Conservation (phyloP, 2,329 filamentous ascomycete species). For the Epichloe sibirici region DNA sequence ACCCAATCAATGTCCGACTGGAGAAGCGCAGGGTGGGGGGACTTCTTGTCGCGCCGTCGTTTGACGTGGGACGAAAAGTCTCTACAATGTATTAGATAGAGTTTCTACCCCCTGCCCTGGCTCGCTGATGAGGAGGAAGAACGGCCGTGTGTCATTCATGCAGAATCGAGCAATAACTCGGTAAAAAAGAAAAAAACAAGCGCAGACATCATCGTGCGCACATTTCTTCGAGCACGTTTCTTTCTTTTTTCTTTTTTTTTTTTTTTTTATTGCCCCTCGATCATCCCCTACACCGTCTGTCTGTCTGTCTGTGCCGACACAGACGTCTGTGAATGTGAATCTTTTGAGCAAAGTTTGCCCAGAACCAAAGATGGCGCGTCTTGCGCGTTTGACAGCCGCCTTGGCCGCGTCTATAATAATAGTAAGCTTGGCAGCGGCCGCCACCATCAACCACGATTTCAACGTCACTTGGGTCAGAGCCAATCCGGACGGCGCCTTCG, state of each 20-base stretch:
- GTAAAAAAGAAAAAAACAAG: too few relatives aligned
- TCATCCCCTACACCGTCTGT: background rate
- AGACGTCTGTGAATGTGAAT: too few relatives aligned
- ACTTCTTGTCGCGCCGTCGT: background rate
- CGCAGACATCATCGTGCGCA: too few relatives aligned
- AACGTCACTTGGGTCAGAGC: slow-evolving; percentile 59
- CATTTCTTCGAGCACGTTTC: too few relatives aligned
- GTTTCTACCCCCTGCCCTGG: too few relatives aligned
- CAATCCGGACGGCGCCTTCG: slow-evolving; percentile 56
- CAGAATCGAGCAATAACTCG: too few relatives aligned
- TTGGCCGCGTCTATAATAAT: slow-evolving; percentile 7
- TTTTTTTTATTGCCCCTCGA: background rate
- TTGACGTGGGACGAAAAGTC: background rate
- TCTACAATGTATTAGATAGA: too few relatives aligned
- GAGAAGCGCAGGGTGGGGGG: background rate
- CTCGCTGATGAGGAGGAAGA: too few relatives aligned
- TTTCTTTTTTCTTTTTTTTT: too few relatives aligned
- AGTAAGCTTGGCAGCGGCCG: slow-evolving; percentile 15
- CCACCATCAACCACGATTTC: slow-evolving; percentile 49
- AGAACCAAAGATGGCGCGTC: slow-evolving; percentile 8
- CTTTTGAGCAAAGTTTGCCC: background rate
- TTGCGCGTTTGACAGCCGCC: slow-evolving; percentile 7
- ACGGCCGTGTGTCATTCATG: too few relatives aligned
- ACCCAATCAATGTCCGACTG: too few relatives aligned
- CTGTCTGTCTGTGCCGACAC: background rate